phyloP scores from a whole-genome alignment of 202 grass and related monocot species.

The Bolboschoenoplectus hybrid region DNA sequence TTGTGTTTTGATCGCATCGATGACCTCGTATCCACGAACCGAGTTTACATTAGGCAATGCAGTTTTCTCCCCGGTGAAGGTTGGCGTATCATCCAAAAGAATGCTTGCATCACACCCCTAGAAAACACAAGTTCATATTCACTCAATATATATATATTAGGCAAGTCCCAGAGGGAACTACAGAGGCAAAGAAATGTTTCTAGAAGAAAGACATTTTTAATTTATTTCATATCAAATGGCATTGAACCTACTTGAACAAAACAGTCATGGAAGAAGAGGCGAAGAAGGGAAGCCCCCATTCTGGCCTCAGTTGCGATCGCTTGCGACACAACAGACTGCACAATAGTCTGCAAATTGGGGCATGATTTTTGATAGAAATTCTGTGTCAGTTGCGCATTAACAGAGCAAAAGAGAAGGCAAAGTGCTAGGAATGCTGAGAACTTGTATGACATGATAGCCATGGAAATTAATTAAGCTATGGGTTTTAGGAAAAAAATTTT shows the following conservation, averaged over 20 bases:
- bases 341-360: slow-evolving; percentile 11
- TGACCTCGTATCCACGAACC: slow-evolving; percentile 27
- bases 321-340: slow-evolving; percentile 35
- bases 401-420: slow-evolving; percentile 11
- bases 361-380: slow-evolving; percentile 23
- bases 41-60: neutral
- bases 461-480: neutral
- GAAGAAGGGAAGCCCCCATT: slow-evolving; percentile 61
- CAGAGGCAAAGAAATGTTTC: neutral
- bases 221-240: neutral
- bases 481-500: neutral
- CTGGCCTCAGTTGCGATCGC: slow-evolving; percentile 44
- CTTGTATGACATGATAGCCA: neutral
- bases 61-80: slow-evolving; percentile 23
- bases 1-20: slow-evolving; percentile 17
- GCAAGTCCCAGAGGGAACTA: neutral
- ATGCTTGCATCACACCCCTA: slow-evolving; percentile 38
- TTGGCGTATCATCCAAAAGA: slow-evolving; percentile 22
- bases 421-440: neutral
- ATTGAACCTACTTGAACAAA: slow-evolving; percentile 46
- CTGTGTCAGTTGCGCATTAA: neutral
- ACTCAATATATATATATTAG: neutral
- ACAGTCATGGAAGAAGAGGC: slow-evolving; percentile 65
- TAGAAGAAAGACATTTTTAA: neutral
- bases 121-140: neutral